A percentile compares a stretch with the other conserved stretches of the same genome.
Evolutionary conservation across 2,329 filamentous ascomycete genomes (phyloP).

Genomic region (Paecilomyces sp.): DNA sequence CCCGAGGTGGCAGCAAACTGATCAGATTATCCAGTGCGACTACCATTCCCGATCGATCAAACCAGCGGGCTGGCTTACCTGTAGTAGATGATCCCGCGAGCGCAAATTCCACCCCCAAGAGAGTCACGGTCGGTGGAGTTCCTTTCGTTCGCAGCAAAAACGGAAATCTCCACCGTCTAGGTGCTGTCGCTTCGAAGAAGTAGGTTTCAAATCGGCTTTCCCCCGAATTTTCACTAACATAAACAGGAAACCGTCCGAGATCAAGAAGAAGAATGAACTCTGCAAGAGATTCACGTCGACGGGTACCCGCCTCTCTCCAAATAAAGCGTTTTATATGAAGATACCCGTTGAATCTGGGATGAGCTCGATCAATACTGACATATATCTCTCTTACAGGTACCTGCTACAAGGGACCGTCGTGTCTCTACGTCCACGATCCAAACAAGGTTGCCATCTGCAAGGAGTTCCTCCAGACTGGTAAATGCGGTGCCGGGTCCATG

Average conservation of each 20-base stretch:
- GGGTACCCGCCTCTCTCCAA: conserved; percentile 39
- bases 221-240: conserved; percentile 11
- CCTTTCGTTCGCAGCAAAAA: conserved; percentile 79
- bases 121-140: conserved; percentile 65
- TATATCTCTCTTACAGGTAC: conserved; percentile 56
- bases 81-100: conserved; percentile 50
- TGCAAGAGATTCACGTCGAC: conserved; percentile 60
- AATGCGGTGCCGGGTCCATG: conserved; percentile 66
- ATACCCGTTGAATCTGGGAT: not conserved
- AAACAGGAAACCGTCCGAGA: conserved; percentile 34
- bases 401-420: conserved; percentile 73
- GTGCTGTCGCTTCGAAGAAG: conserved; percentile 68
- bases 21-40: conserved; percentile 63
- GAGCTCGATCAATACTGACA: conserved; percentile 12
- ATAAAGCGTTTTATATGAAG: not conserved
- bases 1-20: conserved; percentile 75
- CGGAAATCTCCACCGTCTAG: conserved; percentile 75
- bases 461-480: conserved; percentile 70
- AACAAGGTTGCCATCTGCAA: conserved; percentile 87
- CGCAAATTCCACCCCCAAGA: conserved; percentile 66
- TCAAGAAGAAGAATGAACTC: conserved; percentile 64
- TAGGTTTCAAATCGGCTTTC: conserved; percentile 41
- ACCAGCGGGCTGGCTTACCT: conserved; percentile 38
- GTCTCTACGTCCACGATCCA: conserved; percentile 76
- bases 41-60: conserved; percentile 2